Percentiles rank a stretch among this genome's conserved stretches.
Evolutionary conservation across 768 basidiomycete genomes (phyloP).

Genomic region (Panaeolus cyanescens): DNA sequence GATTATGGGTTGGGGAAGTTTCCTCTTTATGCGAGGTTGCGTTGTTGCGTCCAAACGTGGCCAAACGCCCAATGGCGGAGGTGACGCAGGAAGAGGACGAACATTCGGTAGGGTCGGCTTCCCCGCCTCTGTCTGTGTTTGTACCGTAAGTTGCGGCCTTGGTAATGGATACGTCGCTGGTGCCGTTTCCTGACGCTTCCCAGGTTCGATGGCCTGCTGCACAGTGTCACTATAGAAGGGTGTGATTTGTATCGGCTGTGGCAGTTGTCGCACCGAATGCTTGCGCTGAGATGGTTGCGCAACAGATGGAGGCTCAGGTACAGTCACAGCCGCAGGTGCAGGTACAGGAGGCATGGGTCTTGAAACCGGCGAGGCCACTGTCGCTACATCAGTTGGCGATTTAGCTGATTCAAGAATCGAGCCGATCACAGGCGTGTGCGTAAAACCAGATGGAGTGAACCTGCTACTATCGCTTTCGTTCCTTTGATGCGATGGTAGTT

Average conservation of each 20-base stretch:
- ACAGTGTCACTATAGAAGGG: slow-evolving; percentile 29
- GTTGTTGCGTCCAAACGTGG: slow-evolving; percentile 45
- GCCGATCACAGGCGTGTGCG: not conserved
- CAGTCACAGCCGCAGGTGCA: slow-evolving; percentile 3
- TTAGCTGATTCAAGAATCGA: not conserved
- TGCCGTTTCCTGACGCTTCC: slow-evolving; percentile 9
- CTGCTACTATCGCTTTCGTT: not conserved
- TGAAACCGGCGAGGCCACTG: slow-evolving; percentile 15
- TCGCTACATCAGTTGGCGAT: not conserved
- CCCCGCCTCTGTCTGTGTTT: not conserved
- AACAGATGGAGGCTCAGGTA: slow-evolving; percentile 10
- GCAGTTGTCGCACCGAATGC: slow-evolving; percentile 13
- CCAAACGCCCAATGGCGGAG: slow-evolving; percentile 56
- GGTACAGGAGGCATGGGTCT: slow-evolving; percentile 20
- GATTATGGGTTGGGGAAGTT: slow-evolving; percentile 16
- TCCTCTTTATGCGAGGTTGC: slow-evolving; percentile 32
- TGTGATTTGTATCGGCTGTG: slow-evolving; percentile 16
- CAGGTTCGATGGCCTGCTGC: slow-evolving; percentile 15
- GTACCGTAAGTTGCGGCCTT: not conserved
- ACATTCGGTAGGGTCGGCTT: not conserved
- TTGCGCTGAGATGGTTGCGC: not conserved
- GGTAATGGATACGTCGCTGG: slow-evolving; percentile 18
- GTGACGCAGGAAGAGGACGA: slow-evolving; percentile 29
- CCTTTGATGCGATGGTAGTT: not conserved
- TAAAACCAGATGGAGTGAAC: not conserved